Evolutionary conservation across 768 basidiomycete species (phyloP), one percentile per base, ranked within the genome.

Genomic region (Boletus insuetus): DNA sequence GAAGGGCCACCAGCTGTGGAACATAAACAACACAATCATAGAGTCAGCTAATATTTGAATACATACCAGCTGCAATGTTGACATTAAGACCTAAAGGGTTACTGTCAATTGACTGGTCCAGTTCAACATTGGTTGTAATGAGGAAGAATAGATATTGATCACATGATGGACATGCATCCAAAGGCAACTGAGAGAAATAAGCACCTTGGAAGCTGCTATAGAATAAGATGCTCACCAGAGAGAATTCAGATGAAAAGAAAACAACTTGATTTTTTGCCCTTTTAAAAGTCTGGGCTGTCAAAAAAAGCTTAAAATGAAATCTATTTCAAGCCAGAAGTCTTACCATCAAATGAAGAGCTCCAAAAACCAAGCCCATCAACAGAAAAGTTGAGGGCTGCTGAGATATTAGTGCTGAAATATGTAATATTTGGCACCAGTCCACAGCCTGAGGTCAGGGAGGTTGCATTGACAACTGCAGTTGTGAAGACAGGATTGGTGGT

Each of bases 101-200:
- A 0, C 39, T 20, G 6, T 2, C 0, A 40, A 43, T 10, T 41
- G 55, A 50, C 16, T 3, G 17, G 24, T 64, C 43, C 10, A 54
- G 11, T 12, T 58, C 34, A 26, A 61, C 3, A 35, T 16, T 26
- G 9, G 63, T 55, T 35, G 63, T 61, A 1, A 54, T 43, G 1
- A 59, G 31, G 24, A 63, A 63, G 7, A 55, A 54, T 2, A 55
- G n/a, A 3, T 47, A 54, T 41, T 44, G 4, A 32, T 12, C 6
- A 29, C 34, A 49, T 32, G 14, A 26, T 48, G 35, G 7, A 14
- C 39, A 58, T 38, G 11, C 3, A 31, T 4, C 3, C 29, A 5
- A 17, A 17, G 3, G 2, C 26, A 7, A 6, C 37, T 38, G 37
- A 38, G 7, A 17, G 2, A 38, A 3, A 38, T 38, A 38, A 16